Evolutionary conservation across 2,329 filamentous ascomycete genomes (phyloP), one percentile per base, ranked within the genome.

Genomic region (Thermothelomyces thermophilus): DNA sequence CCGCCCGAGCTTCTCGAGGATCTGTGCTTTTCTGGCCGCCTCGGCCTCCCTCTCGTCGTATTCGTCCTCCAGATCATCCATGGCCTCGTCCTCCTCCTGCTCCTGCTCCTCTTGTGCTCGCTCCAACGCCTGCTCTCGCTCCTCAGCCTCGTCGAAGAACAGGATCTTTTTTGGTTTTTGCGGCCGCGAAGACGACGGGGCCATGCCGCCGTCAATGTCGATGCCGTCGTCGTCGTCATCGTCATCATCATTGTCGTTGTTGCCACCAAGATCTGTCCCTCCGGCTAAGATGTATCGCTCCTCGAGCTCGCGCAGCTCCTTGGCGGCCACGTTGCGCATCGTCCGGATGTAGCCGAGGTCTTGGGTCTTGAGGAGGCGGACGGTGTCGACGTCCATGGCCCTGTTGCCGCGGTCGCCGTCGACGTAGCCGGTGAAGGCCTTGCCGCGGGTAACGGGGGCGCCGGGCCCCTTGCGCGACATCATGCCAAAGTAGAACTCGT

Each of bases 401-500:
- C 69, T 70, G 60, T 80, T 80, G 13, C 79, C 79, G 43, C 80
- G 71, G 61, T 82, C 76, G 42, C 77, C 79, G 51, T 74, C 69
- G 0, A 82, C 73, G 0, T 72, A 79, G 30, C 80, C 81, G 2
- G 67, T 73, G 69, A 76, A 80, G 37, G 64, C 66, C 61, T 72
- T 76, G 64, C 70, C 56, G 6, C 62, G 56, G 8, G 73, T 70
- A 34, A 77, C 61, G 16, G 66, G 66, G 6, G 73, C 72, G 5
- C 75, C 73, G 4, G 79, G 75, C 9, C 80, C 80, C 50, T 73
- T 72, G 53, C 77, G 78, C 57, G 76, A 79, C 61, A 84, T 70
- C 83, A 86, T 86, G 55, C 79, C 80, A 62, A 80, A 84, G 70
- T 84, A 84, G 67, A 86, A 86, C 62, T 86, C 83, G 77, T 86